Evolutionary conservation across 73 alveolate species (phyloP), one percentile per base, ranked within the genome.

Genomic region (Stentor roeselii): DNA sequence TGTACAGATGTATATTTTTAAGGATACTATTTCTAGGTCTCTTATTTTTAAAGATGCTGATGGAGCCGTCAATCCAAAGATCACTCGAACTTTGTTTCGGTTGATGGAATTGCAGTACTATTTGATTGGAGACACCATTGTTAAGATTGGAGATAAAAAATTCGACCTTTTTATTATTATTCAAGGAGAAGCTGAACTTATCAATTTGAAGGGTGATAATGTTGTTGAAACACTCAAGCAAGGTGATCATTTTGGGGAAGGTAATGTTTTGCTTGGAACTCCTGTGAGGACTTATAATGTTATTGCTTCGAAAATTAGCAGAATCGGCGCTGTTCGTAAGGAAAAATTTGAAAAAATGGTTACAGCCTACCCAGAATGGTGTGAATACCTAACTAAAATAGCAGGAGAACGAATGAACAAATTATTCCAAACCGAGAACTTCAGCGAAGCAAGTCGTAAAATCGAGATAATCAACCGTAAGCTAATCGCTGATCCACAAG

Each of bases 281-380:
- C 11, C 41, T 1, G 27, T 32, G 37, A 50, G 67, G 21, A 67
- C 80, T 0, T n/a, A n/a, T 67, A 50, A 50, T 50, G 37, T 67
- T 21, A 67, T 67, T 0, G 80, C 80, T 27, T 0, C 80, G 0
- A 67, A 67, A 67, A 32, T 67, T 11, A 21, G 41, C 2, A n/a
- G 34, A 67, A 67, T 67, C 11, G 80, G 80, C 0, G 37, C 34
- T 67, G 21, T 67, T 3, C 58, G 75, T 31, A 30, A 35, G 36
- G 92, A 90, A 0, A n/a, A 39, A 4, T 40, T 90, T n/a, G 59
- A 87, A 36, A 61, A n/a, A n/a, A 75, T 90, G 60, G 82, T 82
- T 60, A 76, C 78, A 34, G 95, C 95, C 3, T 90, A 42, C 59
- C 95, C 95, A 1, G 86, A 76, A n/a, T 90, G 88, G 86, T 75